Conservation (phyloP, 352 stramenopile species). For the Pythium sukuiense region DNA sequence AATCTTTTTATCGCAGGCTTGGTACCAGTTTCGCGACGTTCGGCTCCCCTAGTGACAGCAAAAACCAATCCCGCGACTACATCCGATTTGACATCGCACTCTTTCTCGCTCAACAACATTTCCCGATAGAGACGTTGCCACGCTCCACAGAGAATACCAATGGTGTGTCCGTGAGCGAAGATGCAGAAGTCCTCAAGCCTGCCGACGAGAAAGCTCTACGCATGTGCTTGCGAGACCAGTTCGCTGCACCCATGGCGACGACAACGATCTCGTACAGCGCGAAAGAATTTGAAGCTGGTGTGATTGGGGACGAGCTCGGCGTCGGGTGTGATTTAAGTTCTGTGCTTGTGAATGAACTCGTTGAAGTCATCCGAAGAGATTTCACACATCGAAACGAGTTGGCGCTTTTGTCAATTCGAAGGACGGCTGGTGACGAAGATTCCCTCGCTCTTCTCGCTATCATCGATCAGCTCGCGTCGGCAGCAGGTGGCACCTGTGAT, state of each 20-base stretch:
- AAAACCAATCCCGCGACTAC: not conserved
- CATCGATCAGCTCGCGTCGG: not conserved
- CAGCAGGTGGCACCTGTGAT: too few relatives aligned
- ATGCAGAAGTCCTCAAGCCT: not conserved
- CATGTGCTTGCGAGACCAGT: slow-evolving; percentile 5
- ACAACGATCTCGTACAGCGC: slow-evolving; percentile 4
- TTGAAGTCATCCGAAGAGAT: not conserved
- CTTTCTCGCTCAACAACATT: slow-evolving; percentile 18
- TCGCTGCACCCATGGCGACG: not conserved
- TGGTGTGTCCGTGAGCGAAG: not conserved
- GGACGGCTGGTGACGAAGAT: not conserved
- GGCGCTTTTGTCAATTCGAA: not conserved
- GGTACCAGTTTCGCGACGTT: slow-evolving; percentile 3
- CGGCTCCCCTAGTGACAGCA: not conserved
- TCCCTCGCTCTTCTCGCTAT: not conserved
- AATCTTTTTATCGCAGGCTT: slow-evolving; percentile 14
- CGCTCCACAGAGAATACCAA: not conserved
- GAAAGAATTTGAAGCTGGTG: slow-evolving; percentile 17
- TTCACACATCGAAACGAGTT: not conserved
- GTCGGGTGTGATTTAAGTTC: not conserved
- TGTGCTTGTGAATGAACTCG: slow-evolving; percentile 10
- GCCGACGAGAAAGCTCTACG: slow-evolving; percentile 4
- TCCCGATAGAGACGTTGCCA: not conserved
- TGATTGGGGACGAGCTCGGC: not conserved
- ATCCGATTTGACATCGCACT: slow-evolving; percentile 11